Conservation (phyloP, 257 asterid genomes). For the Solanum ossicruentum region DNA sequence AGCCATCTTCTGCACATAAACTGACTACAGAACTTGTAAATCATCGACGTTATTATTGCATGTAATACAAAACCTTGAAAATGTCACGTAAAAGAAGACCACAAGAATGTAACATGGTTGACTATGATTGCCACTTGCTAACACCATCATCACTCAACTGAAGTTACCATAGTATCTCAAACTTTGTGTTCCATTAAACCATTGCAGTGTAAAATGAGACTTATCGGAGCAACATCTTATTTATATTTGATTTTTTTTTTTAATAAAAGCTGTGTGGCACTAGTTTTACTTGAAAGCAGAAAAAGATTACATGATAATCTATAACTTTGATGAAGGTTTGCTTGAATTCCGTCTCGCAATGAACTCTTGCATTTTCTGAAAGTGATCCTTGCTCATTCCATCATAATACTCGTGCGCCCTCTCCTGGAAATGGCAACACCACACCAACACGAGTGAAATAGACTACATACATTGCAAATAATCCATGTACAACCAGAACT, state of each 20-base stretch:
- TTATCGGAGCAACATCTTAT: background rate
- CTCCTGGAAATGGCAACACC: conserved; percentile 34
- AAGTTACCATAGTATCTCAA: too few species aligned
- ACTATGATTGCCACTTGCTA: too few species aligned
- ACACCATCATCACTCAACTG: too few species aligned
- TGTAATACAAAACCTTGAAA: too few species aligned
- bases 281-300: background rate
- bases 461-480: background rate
- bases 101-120: too few species aligned
- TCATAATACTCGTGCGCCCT: conserved; percentile 74
- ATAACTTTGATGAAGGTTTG: conserved; percentile 59
- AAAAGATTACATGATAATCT: background rate
- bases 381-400: conserved; percentile 87
- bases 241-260: background rate
- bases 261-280: background rate
- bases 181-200: background rate
- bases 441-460: background rate
- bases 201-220: background rate
- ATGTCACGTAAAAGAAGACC: too few species aligned
- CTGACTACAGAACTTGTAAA: too few species aligned
- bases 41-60: too few species aligned
- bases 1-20: too few species aligned
- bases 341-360: conserved; percentile 58
- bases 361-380: conserved; percentile 85
- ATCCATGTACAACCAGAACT: background rate